Evolutionary conservation across 176 grass and related monocot genomes (phyloP).

Genomic region (Pharus latifolius): DNA sequence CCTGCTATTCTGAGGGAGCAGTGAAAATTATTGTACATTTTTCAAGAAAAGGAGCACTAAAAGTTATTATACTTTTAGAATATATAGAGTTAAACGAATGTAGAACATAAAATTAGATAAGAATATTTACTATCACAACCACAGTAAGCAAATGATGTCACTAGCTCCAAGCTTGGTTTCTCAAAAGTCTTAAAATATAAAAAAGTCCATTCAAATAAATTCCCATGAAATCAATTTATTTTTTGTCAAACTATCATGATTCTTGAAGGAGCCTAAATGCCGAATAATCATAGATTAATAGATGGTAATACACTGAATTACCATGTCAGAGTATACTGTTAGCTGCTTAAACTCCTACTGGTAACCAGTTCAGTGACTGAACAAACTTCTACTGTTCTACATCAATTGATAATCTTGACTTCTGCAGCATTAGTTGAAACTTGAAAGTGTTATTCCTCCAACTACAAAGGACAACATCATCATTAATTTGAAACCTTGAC

Average conservation of each 20-base stretch:
- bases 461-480: not conserved
- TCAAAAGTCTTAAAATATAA: not conserved
- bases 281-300: not conserved
- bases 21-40: not conserved
- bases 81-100: not conserved
- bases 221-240: not conserved
- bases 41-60: no score
- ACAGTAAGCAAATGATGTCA: no score
- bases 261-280: not conserved
- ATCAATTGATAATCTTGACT: not conserved
- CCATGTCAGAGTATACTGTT: not conserved
- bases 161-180: not conserved
- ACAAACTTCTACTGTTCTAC: not conserved
- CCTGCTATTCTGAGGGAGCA: slow-evolving; percentile 22
- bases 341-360: not conserved
- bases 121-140: not conserved
- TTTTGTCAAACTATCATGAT: not conserved
- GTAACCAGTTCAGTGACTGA: not conserved
- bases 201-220: not conserved
- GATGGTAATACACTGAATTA: not conserved
- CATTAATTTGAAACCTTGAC: not conserved
- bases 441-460: not conserved
- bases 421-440: not conserved
- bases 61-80: not conserved
- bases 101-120: not conserved